phyloP scores from a whole-genome alignment of 2,329 filamentous ascomycete genomes.

The Arachnopeziza araneosa region DNA sequence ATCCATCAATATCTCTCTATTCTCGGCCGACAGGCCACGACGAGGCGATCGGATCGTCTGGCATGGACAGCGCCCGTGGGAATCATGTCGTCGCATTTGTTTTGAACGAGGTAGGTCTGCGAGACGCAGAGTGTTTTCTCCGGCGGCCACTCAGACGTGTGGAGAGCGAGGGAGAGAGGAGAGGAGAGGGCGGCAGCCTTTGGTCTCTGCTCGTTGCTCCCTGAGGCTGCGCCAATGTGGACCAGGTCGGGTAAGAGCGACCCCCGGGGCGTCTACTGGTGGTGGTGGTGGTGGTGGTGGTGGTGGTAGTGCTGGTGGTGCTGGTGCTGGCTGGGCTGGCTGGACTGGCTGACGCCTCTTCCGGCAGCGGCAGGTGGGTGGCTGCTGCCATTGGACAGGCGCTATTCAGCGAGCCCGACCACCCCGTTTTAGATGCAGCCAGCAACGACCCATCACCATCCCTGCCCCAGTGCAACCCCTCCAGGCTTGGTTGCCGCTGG shows the following conservation, averaged over 20 bases:
- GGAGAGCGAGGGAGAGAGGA: no score
- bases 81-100: neutral
- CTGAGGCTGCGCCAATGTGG: no score
- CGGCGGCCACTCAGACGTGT: neutral
- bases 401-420: neutral
- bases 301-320: no score
- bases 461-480: no score
- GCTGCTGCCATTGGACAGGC: neutral
- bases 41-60: neutral
- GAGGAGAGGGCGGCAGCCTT: no score
- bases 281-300: no score
- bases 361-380: neutral
- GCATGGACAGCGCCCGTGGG: neutral
- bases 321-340: neutral
- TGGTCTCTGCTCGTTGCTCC: no score
- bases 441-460: constrained; percentile 1
- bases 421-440: constrained; percentile 10
- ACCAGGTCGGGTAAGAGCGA: neutral
- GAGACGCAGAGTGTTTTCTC: neutral
- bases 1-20: neutral
- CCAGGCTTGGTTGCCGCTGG: neutral
- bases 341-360: neutral
- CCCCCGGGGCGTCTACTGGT: neutral
- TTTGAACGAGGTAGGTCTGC: neutral
- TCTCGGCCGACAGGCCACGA: neutral